These are phyloP conservation scores for Citrus trifoliata DNA, from an alignment of 345 rosid genomes.

Conservation along the genomic window DNA sequence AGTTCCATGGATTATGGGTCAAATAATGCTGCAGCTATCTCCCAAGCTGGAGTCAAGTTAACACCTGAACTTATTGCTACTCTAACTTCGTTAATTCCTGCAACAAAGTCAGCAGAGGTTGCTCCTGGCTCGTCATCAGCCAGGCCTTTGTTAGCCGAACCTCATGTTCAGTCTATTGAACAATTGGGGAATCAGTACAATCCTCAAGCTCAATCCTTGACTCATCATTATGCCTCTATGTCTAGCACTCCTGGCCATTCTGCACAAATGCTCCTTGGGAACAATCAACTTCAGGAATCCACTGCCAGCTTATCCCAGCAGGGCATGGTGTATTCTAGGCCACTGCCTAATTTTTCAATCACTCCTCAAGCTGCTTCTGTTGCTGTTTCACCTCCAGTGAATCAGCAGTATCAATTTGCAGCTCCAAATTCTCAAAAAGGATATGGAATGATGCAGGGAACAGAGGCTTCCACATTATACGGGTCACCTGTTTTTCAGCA, in stretches of 20 bases:
- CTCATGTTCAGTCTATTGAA: conserved; percentile 36
- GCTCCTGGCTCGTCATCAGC: conserved; percentile 44
- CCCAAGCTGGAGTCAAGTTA: conserved; percentile 63
- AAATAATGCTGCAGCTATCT: conserved; percentile 26
- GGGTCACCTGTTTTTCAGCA: conserved; percentile 42
- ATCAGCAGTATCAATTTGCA: conserved; percentile 58
- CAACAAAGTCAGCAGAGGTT: conserved; percentile 45
- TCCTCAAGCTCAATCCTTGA: conserved; percentile 37
- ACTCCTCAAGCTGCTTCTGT: conserved; percentile 56
- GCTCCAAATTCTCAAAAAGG: conserved; percentile 36
- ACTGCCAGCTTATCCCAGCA: conserved; percentile 47
- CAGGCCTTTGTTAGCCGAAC: conserved; percentile 44
- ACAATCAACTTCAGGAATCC: conserved; percentile 48
- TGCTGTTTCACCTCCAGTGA: conserved; percentile 48
- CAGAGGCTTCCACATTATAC: conserved; percentile 37
- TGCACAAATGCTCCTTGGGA: conserved; percentile 35
- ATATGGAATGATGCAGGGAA: conserved; percentile 44
- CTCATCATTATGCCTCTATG: conserved; percentile 42
- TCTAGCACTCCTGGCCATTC: conserved; percentile 40
- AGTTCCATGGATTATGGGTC: conserved; percentile 32
- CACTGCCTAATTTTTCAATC: conserved; percentile 26
- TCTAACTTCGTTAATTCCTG: conserved; percentile 66
- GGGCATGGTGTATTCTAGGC: conserved; percentile 35
- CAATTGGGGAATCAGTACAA: conserved; percentile 50
- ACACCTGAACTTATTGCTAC: conserved; percentile 87